These are phyloP conservation scores for Middelhovenomyces tepae DNA, from an alignment of 805 yeast genomes.

Conservation along the genomic window DNA sequence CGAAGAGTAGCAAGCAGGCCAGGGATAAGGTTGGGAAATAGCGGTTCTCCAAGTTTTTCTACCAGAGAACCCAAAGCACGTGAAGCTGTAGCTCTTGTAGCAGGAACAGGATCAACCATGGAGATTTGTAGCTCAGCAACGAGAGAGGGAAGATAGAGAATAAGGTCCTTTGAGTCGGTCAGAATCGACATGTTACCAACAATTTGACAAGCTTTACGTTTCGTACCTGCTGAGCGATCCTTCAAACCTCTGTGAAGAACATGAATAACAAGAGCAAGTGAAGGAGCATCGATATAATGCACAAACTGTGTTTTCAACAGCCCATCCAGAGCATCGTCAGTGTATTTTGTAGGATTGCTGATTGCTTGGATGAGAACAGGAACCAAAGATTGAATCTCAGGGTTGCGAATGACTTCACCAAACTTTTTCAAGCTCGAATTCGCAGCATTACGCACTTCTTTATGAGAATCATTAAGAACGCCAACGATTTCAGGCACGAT, in stretches of 20 bases:
- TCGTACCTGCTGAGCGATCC: constrained; percentile 88
- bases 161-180: constrained; percentile 78
- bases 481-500: constrained; percentile 96
- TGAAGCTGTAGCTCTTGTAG: constrained; percentile 94
- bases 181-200: constrained; percentile 98
- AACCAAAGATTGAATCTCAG: constrained; percentile 89
- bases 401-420: constrained; percentile 95
- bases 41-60: constrained; percentile 92
- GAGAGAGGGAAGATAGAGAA: constrained; percentile 72
- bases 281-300: constrained; percentile 97
- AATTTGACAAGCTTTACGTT: constrained; percentile 91
- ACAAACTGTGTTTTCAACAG: constrained; percentile 87
- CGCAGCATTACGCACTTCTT: constrained; percentile 94
- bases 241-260: constrained; percentile 93
- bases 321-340: constrained; percentile 80
- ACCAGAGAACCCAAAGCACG: constrained; percentile 94
- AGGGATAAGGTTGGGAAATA: constrained; percentile 85
- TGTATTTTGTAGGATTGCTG: constrained; percentile 88
- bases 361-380: constrained; percentile 84
- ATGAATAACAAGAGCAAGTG: constrained; percentile 87
- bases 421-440: constrained; percentile 79
- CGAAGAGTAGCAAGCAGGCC: constrained; percentile 65
- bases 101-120: constrained; percentile 98
- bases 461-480: constrained; percentile 88
- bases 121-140: constrained; percentile 81